Evolutionary conservation across 1,284 basidiomycete species (phyloP).

Genomic region (Ganoderma leucocontextum): DNA sequence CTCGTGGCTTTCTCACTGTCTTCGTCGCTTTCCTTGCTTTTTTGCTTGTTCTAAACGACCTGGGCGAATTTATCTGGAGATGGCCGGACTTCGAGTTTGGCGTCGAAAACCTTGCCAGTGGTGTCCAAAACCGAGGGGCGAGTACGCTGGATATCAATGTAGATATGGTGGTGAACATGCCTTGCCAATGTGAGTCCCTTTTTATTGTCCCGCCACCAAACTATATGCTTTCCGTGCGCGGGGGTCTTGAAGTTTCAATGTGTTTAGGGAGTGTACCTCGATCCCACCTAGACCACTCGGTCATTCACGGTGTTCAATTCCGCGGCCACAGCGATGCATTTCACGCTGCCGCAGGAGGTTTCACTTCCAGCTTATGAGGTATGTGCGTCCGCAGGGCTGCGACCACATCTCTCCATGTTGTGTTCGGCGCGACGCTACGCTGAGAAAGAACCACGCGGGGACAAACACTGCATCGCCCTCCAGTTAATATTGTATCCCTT

Average conservation of each 20-base stretch:
- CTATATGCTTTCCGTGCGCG: background rate
- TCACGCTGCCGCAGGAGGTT: no score
- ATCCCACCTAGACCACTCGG: no score
- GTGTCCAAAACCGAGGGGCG: constrained; percentile 71
- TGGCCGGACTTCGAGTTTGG: constrained; percentile 89
- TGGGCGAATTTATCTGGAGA: constrained; percentile 91
- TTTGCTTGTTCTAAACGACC: constrained; percentile 84
- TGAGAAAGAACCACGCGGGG: no score
- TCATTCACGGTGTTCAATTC: no score
- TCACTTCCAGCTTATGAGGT: no score
- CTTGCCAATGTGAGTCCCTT: constrained; percentile 81
- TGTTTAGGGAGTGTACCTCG: no score
- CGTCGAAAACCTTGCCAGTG: constrained; percentile 69
- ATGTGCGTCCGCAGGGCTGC: no score
- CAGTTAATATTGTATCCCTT: no score
- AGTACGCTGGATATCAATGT: constrained; percentile 86
- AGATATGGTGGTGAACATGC: constrained; percentile 92
- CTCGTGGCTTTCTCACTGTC: constrained; percentile 89
- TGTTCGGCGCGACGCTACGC: no score
- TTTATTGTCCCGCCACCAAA: background rate
- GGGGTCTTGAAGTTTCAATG: background rate
- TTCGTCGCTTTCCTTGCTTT: constrained; percentile 79
- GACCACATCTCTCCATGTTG: no score
- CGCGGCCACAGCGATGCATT: no score
- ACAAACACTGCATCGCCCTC: no score